phyloP scores from a whole-genome alignment of 2,329 filamentous ascomycete species.

The Pochonia chlamydosporia region DNA sequence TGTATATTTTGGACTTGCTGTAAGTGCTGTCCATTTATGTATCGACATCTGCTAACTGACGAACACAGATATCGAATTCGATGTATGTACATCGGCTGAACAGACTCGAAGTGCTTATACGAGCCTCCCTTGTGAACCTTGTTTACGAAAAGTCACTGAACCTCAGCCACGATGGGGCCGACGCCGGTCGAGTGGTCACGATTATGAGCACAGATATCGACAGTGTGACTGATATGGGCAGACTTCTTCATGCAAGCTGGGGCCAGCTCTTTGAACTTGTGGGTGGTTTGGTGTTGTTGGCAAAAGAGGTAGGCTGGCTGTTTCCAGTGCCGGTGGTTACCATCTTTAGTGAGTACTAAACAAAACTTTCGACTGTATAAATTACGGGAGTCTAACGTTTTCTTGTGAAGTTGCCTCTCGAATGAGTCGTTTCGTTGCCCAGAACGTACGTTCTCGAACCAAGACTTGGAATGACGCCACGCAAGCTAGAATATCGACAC shows the following conservation, averaged over 20 bases:
- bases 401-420: conserved; percentile 35
- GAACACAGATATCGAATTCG: not conserved
- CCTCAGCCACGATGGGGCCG: not conserved
- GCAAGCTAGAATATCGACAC: conserved; percentile 31
- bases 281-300: conserved; percentile 32
- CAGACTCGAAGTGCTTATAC: conserved; percentile 25
- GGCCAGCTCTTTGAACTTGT: conserved; percentile 34
- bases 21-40: too few species aligned
- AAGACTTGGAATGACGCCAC: conserved; percentile 34
- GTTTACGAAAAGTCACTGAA: conserved; percentile 27
- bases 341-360: conserved; percentile 30
- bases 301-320: conserved; percentile 34
- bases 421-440: conserved; percentile 33
- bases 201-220: conserved; percentile 36
- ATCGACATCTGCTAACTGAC: too few species aligned
- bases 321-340: conserved; percentile 33
- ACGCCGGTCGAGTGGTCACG: conserved; percentile 19
- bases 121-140: conserved; percentile 29
- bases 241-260: conserved; percentile 38
- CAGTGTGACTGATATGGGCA: conserved; percentile 22
- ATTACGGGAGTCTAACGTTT: conserved; percentile 5
- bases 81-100: conserved; percentile 26
- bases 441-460: conserved; percentile 27
- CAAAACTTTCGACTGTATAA: not conserved
- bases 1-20: too few species aligned